These are phyloP conservation scores for Hortaea werneckii DNA, from an alignment of 2,329 filamentous ascomycete genomes.

Conservation along the genomic window DNA sequence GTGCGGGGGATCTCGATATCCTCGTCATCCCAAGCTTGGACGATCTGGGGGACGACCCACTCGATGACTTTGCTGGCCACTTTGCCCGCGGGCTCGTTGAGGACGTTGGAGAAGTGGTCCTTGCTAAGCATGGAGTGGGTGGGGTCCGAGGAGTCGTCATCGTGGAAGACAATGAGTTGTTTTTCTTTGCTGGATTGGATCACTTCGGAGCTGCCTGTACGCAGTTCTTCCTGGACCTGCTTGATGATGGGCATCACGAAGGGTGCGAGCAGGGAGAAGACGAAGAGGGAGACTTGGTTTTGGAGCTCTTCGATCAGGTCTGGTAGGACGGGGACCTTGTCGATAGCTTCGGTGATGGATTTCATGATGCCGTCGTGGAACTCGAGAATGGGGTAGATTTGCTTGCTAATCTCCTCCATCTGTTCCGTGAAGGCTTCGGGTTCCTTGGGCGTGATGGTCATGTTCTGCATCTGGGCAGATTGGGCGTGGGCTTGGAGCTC, in stretches of 20 bases:
- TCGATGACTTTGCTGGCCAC: slow-evolving; percentile 67
- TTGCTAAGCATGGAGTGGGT: slow-evolving; percentile 95
- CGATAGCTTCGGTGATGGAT: slow-evolving; percentile 63
- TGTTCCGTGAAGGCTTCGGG: slow-evolving; percentile 79
- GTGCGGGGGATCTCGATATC: slow-evolving; percentile 56
- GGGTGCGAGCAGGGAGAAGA: slow-evolving; percentile 83
- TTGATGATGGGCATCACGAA: slow-evolving; percentile 76
- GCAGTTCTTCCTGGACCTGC: slow-evolving; percentile 79
- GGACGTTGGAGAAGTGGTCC: slow-evolving; percentile 81
- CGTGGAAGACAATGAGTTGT: slow-evolving; percentile 77
- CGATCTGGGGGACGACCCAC: slow-evolving; percentile 78
- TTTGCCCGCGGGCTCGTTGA: slow-evolving; percentile 81
- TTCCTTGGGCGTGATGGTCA: slow-evolving; percentile 63
- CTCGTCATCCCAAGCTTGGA: slow-evolving; percentile 78
- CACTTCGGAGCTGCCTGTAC: slow-evolving; percentile 75
- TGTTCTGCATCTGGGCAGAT: slow-evolving; percentile 64
- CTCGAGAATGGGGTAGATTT: slow-evolving; percentile 82
- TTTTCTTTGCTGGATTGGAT: slow-evolving; percentile 75
- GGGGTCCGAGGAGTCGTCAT: slow-evolving; percentile 66
- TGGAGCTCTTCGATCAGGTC: slow-evolving; percentile 78
- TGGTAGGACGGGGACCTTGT: slow-evolving; percentile 75
- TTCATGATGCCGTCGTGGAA: slow-evolving; percentile 87
- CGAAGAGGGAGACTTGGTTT: slow-evolving; percentile 78
- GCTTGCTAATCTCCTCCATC: slow-evolving; percentile 59
- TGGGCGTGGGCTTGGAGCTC: slow-evolving; percentile 69